Base-by-base conservation (phyloP, 176 grass and related monocot species). In the Tillandsia fasciculata region DNA sequence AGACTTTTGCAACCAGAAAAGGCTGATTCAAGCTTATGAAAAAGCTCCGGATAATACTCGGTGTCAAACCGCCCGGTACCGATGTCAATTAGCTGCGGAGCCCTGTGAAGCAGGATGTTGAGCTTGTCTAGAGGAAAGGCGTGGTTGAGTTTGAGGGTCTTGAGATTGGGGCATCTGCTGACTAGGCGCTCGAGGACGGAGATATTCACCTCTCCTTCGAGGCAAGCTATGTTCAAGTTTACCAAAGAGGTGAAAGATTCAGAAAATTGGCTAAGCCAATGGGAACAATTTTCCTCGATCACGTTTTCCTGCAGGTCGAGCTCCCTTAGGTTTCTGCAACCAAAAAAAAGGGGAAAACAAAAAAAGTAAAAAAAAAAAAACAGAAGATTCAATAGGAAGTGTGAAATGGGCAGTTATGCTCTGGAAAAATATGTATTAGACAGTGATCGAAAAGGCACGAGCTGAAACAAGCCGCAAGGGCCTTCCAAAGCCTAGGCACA, bases 221-320 rank as follows among this genome's bases (percentile, higher is more conserved):
- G 76, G 81, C 88, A 87, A 70, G 84, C 75, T 82, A 87, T 82
- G 20, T 87, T 87, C 52, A 91, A 68, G 76, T 75, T 79, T 70
- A 82, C 88, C 42, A 91, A 52, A 71, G 75, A 84, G 58, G 88
- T 84, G 67, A 77, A 87, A 2, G 84, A 84, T 61, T 87, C 88
- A 11, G 88, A 78, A 73, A 91, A 87, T 14, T 77, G 66, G 63
- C 76, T 80, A 18, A 91, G 75, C 81, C 84, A 91, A 51, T 84
- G 72, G 53, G 69, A 63, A 64, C 78, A 82, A 74, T 70, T 81
- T 63, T 91, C 81, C 29, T 91, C 84, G 65, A 84, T 83, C 50
- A 83, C 70, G 23, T 76, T 91, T 79, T 91, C 81, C 50, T 82
- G 88, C 6, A 91, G 72, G 47, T 91, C 78, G 48, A 91, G 74